Evolutionary conservation across 1,139 yeast genomes (phyloP).

Genomic region (Kodamaea arcana): DNA sequence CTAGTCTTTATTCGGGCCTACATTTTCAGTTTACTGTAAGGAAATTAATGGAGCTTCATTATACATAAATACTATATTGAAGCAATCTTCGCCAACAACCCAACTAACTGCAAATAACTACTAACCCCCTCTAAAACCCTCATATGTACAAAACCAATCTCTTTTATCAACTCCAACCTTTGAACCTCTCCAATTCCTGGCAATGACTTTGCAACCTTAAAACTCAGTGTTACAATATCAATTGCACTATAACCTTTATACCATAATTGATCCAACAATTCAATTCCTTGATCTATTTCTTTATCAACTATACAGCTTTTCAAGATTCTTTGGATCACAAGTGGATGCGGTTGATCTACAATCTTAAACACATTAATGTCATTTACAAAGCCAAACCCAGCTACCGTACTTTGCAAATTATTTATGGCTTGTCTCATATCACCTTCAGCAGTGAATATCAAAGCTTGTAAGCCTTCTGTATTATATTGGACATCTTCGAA

Average conservation of each 20-base stretch:
- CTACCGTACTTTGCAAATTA: constrained; percentile 87
- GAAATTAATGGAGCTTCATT: too few species aligned
- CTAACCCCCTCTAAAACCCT: constrained; percentile 90
- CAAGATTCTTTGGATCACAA: constrained; percentile 75
- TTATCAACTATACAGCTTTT: constrained; percentile 44
- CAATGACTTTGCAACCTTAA: constrained; percentile 78
- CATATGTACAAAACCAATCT: constrained; percentile 89
- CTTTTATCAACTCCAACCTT: constrained; percentile 73
- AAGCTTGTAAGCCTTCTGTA: constrained; percentile 89
- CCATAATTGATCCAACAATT: constrained; percentile 69
- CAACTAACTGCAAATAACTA: constrained; percentile 79
- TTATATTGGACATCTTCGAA: constrained; percentile 72
- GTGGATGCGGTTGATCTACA: constrained; percentile 95
- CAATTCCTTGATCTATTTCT: constrained; percentile 64
- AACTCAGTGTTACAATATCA: constrained; percentile 87
- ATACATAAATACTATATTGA: constrained; percentile 13
- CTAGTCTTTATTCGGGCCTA: too few species aligned
- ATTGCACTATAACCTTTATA: constrained; percentile 88
- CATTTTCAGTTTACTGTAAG: too few species aligned
- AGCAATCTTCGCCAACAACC: constrained; percentile 67
- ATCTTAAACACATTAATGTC: constrained; percentile 91
- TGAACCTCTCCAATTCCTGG: constrained; percentile 62
- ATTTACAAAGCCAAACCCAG: constrained; percentile 88
- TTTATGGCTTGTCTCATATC: constrained; percentile 98
- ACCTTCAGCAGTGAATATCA: constrained; percentile 96